Percentiles rank a stretch among this genome's conserved stretches.
Conservation (phyloP, 139 green algal genomes). For the Chlamydomonas applanata region DNA sequence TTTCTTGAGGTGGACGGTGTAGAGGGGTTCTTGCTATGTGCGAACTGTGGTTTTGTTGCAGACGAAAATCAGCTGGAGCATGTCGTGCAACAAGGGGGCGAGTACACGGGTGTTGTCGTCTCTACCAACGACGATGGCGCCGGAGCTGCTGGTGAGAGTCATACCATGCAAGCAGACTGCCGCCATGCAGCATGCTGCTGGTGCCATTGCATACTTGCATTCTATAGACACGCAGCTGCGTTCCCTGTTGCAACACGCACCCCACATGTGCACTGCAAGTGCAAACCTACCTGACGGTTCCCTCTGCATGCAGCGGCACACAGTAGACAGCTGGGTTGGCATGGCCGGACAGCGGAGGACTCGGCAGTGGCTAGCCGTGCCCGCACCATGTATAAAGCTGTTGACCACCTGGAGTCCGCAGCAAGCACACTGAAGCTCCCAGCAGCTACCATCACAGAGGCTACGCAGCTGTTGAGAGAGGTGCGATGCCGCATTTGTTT, state of each 20-base stretch:
- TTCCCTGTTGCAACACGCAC: background rate
- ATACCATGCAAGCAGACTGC: no score
- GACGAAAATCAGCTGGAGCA: background rate
- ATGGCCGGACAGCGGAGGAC: no score
- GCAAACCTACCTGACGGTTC: no score
- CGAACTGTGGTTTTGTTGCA: conserved; percentile 19
- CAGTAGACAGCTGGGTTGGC: conserved; percentile 1
- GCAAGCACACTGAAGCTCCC: background rate
- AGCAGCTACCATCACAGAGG: background rate
- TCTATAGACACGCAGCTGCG: background rate
- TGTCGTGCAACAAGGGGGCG: background rate
- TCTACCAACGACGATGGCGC: background rate
- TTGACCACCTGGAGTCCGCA: background rate
- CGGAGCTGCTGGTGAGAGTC: background rate
- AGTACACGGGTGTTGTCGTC: background rate
- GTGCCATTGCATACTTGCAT: background rate
- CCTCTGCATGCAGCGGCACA: no score
- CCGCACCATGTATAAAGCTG: background rate
- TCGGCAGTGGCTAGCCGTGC: background rate
- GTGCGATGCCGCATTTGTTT: background rate
- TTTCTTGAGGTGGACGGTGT: conserved; percentile 2
- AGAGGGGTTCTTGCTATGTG: conserved; percentile 21
- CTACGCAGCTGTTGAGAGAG: background rate
- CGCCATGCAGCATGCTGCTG: background rate
- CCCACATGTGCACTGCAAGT: background rate